phyloP scores from a whole-genome alignment of 2,329 filamentous ascomycete genomes.

The Fusarium sp. region DNA sequence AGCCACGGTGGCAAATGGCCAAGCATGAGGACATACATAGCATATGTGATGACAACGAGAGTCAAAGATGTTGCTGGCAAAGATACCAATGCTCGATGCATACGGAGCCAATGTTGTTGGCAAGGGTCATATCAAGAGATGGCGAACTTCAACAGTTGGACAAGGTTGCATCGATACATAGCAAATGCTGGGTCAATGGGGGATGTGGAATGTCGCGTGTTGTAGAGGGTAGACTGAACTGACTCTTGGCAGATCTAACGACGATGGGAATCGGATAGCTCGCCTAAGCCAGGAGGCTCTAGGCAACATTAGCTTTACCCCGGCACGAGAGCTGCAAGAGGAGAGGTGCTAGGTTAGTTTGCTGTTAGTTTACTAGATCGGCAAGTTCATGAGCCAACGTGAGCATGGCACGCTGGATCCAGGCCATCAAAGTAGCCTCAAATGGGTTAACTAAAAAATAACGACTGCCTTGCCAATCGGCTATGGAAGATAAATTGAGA shows the following conservation, averaged over 20 bases:
- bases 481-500: neutral
- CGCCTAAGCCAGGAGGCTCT: slow-evolving; percentile 2
- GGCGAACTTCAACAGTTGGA: too few relatives aligned
- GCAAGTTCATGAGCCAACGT: neutral
- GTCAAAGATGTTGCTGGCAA: neutral
- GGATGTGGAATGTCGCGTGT: neutral
- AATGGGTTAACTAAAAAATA: neutral
- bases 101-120: neutral
- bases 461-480: neutral
- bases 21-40: neutral
- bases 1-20: slow-evolving; percentile 28
- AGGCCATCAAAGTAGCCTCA: neutral
- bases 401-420: neutral
- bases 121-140: neutral
- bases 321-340: neutral
- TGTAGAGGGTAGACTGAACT: neutral
- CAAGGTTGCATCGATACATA: neutral
- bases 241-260: slow-evolving; percentile 30
- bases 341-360: neutral
- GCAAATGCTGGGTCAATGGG: neutral
- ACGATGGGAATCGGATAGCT: slow-evolving; percentile 1
- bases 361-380: slow-evolving; percentile 3
- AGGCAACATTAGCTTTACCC: slow-evolving; percentile 8
- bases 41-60: neutral
- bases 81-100: neutral